Evolutionary conservation across 139 green algal genomes (phyloP).

Genomic region (Coelastrella sp.): DNA sequence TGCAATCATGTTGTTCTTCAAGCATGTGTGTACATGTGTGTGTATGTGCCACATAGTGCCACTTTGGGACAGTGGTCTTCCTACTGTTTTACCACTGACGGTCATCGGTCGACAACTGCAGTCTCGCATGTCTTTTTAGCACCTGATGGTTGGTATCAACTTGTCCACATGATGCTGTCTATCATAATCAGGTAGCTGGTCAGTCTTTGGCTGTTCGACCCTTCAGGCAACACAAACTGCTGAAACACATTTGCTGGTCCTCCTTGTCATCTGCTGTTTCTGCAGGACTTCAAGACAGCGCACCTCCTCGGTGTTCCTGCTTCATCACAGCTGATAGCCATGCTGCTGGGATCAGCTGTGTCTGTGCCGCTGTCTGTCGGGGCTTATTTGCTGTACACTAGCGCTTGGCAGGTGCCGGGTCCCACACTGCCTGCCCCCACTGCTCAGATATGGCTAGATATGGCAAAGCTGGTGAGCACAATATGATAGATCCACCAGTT

Average conservation of each 20-base stretch:
- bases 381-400: constrained; percentile 65
- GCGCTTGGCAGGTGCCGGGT: constrained; percentile 54
- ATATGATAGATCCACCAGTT: neutral
- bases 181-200: too few species aligned
- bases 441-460: constrained; percentile 72
- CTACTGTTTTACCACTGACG: too few species aligned
- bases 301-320: constrained; percentile 68
- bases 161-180: too few species aligned
- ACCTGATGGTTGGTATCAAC: too few species aligned
- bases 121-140: too few species aligned
- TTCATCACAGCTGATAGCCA: constrained; percentile 63
- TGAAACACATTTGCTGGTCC: too few species aligned
- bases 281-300: constrained; percentile 75
- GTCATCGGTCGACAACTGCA: too few species aligned
- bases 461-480: constrained; percentile 57
- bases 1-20: too few species aligned
- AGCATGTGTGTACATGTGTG: too few species aligned
- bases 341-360: constrained; percentile 58
- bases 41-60: too few species aligned
- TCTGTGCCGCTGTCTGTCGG: constrained; percentile 58
- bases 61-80: too few species aligned
- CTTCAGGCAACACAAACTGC: too few species aligned
- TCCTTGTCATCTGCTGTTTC: constrained; percentile 6
- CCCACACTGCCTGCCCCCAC: constrained; percentile 59
- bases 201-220: neutral